A percentile compares a stretch with the other conserved stretches of the same genome.
phyloP scores from a whole-genome alignment of 129 eudicot species.

The Lactuca sativa region DNA sequence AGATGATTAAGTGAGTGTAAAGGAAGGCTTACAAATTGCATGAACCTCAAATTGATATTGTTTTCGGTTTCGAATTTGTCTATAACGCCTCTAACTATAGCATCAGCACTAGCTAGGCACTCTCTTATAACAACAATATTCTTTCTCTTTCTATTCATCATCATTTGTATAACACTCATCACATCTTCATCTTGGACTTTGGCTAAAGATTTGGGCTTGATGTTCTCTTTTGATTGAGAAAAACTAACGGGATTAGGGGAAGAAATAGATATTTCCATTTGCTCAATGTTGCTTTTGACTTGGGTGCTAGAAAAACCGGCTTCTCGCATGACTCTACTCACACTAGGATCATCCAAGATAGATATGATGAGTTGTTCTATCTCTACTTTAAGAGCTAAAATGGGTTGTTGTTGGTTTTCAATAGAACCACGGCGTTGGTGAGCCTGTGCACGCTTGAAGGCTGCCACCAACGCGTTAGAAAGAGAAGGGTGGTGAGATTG shows the following conservation, averaged over 20 bases:
- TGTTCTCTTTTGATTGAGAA: slow-evolving; percentile 42
- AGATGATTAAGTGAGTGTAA: slow-evolving; percentile 50
- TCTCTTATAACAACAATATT: slow-evolving; percentile 69
- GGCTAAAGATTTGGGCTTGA: slow-evolving; percentile 41
- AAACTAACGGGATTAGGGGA: slow-evolving; percentile 46
- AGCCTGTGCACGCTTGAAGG: slow-evolving; percentile 91
- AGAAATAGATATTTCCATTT: slow-evolving; percentile 43
- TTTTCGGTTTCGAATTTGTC: slow-evolving; percentile 67
- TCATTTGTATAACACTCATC: slow-evolving; percentile 52
- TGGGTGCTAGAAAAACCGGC: slow-evolving; percentile 89
- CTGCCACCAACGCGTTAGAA: slow-evolving; percentile 86
- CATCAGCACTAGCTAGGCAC: slow-evolving; percentile 58
- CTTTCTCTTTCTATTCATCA: slow-evolving; percentile 65
- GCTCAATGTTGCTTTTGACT: slow-evolving; percentile 72
- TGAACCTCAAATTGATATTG: slow-evolving; percentile 50
- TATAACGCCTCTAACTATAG: slow-evolving; percentile 59
- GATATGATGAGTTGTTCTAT: slow-evolving; percentile 75
- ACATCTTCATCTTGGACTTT: slow-evolving; percentile 54
- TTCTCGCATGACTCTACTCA: slow-evolving; percentile 94
- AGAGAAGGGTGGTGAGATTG: slow-evolving; percentile 72
- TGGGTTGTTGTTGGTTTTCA: slow-evolving; percentile 84
- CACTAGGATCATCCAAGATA: slow-evolving; percentile 92
- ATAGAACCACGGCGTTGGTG: slow-evolving; percentile 87
- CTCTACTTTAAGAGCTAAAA: slow-evolving; percentile 78
- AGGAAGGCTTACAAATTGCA: slow-evolving; percentile 84